Base-by-base conservation (phyloP, 75 land plant genomes). In the Sequoia sempervirens region DNA sequence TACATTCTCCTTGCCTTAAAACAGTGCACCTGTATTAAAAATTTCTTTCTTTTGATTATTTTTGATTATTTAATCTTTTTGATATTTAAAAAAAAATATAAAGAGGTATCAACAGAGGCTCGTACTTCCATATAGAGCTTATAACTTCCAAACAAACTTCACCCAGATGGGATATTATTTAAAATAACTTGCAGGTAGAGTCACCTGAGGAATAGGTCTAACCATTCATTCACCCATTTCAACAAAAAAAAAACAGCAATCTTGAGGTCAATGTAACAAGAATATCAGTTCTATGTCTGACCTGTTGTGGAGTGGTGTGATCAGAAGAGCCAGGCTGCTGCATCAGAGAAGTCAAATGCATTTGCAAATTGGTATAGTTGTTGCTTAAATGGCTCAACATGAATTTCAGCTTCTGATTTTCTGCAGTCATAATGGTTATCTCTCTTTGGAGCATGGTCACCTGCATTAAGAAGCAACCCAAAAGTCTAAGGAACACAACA, bases 341-440 rank as follows among this genome's bases (percentile, higher is more conserved):
- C 80, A 45, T 45, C 47, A 78, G 30, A 40, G 80, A 78, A 78
- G 46, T 28, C 2, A 78, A 40, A 26, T 78, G 80, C 80, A 78
- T 43, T 45, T 78, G 80, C 17, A 78, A 28, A 23, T 78, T 78
- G 52, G 45, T 11, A 20, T 78, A 78, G 80, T 45, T 43, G 32
- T n/a, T 78, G 80, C 23, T 78, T 43, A 78, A 45, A 43, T 78
- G 80, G 80, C 10, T 78, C 47, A 78, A 12, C 47, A 78, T 43
- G 50, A 78, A 78, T n/a, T 40, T 45, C 47, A 78, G 46, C 13
- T 40, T 78, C 80, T 45, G 80, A 11, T 78, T 78, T n/a, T 78
- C 80, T 11, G 23, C 80, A 7, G 45, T 78, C 50, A 78, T 41
- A n/a, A 38, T n/a, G n/a, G 28, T 78, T 43, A 78, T 30, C 28